phyloP scores from a whole-genome alignment of 2,329 filamentous ascomycete species.

The Cladophialophora bantiana region DNA sequence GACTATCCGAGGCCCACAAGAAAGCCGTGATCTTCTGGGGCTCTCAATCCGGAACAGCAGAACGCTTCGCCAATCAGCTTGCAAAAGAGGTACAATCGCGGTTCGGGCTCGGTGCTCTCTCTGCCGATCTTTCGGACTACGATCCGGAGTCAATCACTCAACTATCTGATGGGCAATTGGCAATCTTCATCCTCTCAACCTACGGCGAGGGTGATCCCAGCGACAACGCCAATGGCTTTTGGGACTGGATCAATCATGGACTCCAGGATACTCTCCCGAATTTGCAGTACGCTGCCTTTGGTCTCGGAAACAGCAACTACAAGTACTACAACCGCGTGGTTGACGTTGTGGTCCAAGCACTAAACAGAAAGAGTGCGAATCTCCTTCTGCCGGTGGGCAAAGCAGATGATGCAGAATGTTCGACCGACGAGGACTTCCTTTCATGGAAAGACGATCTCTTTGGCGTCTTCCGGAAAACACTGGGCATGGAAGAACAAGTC shows the following conservation, averaged over 20 bases:
- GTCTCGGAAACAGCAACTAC: slow-evolving; percentile 94
- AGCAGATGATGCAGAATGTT: slow-evolving; percentile 90
- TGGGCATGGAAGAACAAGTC: slow-evolving; percentile 86
- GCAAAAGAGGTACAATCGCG: slow-evolving; percentile 50
- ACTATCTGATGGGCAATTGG: slow-evolving; percentile 81
- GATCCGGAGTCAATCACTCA: slow-evolving; percentile 85
- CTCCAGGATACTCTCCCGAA: slow-evolving; percentile 74
- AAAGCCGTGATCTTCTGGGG: slow-evolving; percentile 64
- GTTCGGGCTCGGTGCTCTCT: slow-evolving; percentile 92
- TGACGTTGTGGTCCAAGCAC: slow-evolving; percentile 77
- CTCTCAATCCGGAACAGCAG: slow-evolving; percentile 39
- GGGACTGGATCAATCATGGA: slow-evolving; percentile 72
- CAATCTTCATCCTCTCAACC: slow-evolving; percentile 89
- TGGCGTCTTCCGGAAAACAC: slow-evolving; percentile 74
- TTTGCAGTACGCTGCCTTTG: slow-evolving; percentile 82
- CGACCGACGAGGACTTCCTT: slow-evolving; percentile 95
- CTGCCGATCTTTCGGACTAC: slow-evolving; percentile 91
- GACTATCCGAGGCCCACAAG: slow-evolving; percentile 42
- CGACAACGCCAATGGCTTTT: slow-evolving; percentile 94
- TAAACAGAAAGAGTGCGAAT: slow-evolving; percentile 77
- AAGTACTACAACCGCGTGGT: slow-evolving; percentile 98
- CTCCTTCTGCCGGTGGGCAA: slow-evolving; percentile 82
- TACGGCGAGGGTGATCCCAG: slow-evolving; percentile 96
- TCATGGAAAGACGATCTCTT: slow-evolving; percentile 98
- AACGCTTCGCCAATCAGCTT: slow-evolving; percentile 36